Evolutionary conservation across 225 moss, liverwort and hornwort species (phyloP).

Genomic region (Physcomitrium patens): DNA sequence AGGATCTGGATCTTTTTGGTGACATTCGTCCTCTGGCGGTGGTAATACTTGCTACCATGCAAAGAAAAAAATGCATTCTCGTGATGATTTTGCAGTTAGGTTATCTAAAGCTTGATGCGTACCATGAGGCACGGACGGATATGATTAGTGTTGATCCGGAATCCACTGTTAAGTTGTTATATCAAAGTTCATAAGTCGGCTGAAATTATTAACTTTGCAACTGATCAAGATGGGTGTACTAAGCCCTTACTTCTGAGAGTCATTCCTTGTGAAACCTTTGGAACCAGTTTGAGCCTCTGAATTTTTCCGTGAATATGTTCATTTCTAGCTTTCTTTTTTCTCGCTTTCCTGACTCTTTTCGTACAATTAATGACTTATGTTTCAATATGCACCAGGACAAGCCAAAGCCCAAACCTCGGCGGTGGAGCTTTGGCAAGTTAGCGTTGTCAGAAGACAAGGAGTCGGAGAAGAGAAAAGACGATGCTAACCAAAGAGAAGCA

Average conservation of each 20-base stretch:
- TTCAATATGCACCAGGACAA: slow-evolving; percentile 57
- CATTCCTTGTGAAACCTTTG: neutral
- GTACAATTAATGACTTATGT: slow-evolving; percentile 6
- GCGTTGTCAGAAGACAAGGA: slow-evolving; percentile 57
- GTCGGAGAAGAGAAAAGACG: slow-evolving; percentile 65
- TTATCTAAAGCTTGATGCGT: no score
- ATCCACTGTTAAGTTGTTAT: neutral
- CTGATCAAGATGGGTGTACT: no score
- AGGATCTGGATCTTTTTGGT: slow-evolving; percentile 62
- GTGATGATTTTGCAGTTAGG: neutral
- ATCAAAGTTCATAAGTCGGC: neutral
- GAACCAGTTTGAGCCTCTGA: neutral
- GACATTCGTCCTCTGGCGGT: slow-evolving; percentile 48
- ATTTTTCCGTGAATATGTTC: neutral
- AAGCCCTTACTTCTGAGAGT: neutral
- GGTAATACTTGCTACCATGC: slow-evolving; percentile 31
- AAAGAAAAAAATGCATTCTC: neutral
- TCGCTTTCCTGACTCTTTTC: neutral
- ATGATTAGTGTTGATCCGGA: neutral
- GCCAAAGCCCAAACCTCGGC: slow-evolving; percentile 67
- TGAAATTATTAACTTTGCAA: neutral
- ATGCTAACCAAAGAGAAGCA: slow-evolving; percentile 45
- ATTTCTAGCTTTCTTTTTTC: neutral
- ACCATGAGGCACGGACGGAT: neutral
- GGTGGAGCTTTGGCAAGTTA: slow-evolving; percentile 92